These are phyloP conservation scores for Apophysomyces variabilis DNA, from an alignment of 371 early-diverging fungal genomes.

Conservation along the genomic window DNA sequence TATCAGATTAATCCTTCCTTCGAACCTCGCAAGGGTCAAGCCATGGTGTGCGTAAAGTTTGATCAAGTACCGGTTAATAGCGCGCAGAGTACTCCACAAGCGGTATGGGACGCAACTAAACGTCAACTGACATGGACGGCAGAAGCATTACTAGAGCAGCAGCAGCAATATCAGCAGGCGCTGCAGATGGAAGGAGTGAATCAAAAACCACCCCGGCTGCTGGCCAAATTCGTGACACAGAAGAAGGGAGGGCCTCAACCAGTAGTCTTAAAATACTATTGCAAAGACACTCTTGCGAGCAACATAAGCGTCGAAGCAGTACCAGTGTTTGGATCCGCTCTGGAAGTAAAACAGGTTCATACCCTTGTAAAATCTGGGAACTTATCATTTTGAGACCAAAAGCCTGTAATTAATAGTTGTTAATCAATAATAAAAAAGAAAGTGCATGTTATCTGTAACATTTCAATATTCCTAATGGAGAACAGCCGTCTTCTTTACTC, in stretches of 20 bases:
- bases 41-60: slow-evolving; percentile 17
- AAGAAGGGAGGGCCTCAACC: slow-evolving; percentile 15
- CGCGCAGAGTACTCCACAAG: slow-evolving; percentile 32
- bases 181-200: not conserved
- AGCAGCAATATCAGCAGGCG: not conserved
- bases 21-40: slow-evolving; percentile 13
- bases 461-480: too few species aligned
- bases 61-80: slow-evolving; percentile 13
- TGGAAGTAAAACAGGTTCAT: slow-evolving; percentile 24
- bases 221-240: slow-evolving; percentile 26
- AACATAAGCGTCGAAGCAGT: slow-evolving; percentile 22
- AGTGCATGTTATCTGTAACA: too few species aligned
- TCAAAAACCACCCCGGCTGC: slow-evolving; percentile 10
- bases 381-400: not conserved
- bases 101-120: slow-evolving; percentile 24
- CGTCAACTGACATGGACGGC: slow-evolving; percentile 24
- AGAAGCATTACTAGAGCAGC: slow-evolving; percentile 4
- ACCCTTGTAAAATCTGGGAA: slow-evolving; percentile 20
- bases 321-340: slow-evolving; percentile 24
- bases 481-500: too few species aligned
- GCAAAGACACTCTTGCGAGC: slow-evolving; percentile 18
- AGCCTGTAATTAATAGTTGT: too few species aligned
- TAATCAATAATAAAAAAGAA: too few species aligned
- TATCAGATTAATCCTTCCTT: slow-evolving; percentile 15
- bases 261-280: slow-evolving; percentile 18